Conservation (phyloP, 768 basidiomycete species). For the Termitomyces titanicus region DNA sequence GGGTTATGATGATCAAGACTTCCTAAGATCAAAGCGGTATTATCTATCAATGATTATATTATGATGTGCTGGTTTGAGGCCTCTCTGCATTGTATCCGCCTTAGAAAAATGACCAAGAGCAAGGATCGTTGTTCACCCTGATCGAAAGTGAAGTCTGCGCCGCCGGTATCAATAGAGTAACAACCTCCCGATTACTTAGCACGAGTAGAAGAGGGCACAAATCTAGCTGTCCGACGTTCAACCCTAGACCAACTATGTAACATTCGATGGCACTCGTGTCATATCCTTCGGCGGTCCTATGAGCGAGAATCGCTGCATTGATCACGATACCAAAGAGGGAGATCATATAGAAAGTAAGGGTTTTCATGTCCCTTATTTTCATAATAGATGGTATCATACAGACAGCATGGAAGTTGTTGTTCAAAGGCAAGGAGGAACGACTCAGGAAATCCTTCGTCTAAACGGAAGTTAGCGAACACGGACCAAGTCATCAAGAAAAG, state of each 20-base stretch:
- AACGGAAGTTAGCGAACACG: background rate
- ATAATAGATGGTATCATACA: too few species aligned
- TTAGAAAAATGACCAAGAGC: background rate
- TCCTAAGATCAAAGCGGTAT: constrained; percentile 7
- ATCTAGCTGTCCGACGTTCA: constrained; percentile 5
- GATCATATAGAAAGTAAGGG: background rate
- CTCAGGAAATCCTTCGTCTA: background rate
- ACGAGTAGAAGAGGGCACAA: constrained; percentile 10
- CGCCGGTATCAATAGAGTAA: background rate
- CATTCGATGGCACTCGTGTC: constrained; percentile 7
- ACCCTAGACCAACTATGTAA: constrained; percentile 6
- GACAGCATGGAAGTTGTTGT: background rate
- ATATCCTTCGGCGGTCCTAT: constrained; percentile 1
- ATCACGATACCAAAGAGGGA: background rate
- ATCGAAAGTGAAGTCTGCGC: constrained; percentile 8
- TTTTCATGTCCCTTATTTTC: too few species aligned
- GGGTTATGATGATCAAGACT: constrained; percentile 8
- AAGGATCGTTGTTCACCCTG: background rate
- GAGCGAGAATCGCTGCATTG: constrained; percentile 1
- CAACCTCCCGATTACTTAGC: background rate
- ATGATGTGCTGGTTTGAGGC: too few species aligned
- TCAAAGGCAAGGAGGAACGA: background rate
- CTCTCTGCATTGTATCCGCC: constrained; percentile 16
- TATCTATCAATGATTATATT: background rate
- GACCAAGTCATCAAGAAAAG: background rate